These are phyloP conservation scores for Prunus persica DNA, from an alignment of 306 rosid genomes.

Conservation along the genomic window Prunus_persica_NCBIv2 NC_034009.1:29517001-29517500, in stretches of 20 bases:
- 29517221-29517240: neutral
- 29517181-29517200: neutral
- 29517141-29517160: neutral
- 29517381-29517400: conserved; percentile 72
- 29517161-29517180: neutral
- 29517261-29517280: conserved; percentile 26
- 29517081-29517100: no score
- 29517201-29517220: neutral
- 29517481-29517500: conserved; percentile 47
- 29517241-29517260: conserved; percentile 9
- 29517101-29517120: neutral
- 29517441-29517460: conserved; percentile 67
- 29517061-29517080: neutral
- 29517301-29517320: conserved; percentile 90
- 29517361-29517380: conserved; percentile 85
- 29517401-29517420: conserved; percentile 82
- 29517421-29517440: conserved; percentile 87
- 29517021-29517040: neutral
- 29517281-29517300: conserved; percentile 62
- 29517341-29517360: conserved; percentile 86
- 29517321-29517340: conserved; percentile 90
- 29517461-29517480: conserved; percentile 84
- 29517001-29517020: neutral
- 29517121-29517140: neutral
- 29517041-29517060: neutral